Conservation (phyloP, 2,329 filamentous ascomycete species). For the Neonectria coccinea region DNA sequence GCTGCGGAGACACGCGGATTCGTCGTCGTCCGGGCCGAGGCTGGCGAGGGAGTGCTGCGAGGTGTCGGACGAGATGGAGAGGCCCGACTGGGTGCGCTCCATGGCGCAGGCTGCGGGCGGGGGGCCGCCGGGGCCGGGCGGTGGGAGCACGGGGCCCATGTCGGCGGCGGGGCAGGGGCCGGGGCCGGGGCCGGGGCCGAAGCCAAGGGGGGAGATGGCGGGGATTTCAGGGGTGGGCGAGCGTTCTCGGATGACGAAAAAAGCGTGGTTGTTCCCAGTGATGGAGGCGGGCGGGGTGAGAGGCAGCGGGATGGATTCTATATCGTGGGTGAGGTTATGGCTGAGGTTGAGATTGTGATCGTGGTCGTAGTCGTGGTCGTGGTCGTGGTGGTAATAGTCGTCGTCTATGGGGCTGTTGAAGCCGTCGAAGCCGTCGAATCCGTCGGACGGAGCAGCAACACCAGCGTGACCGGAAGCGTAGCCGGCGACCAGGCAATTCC, state of each 20-base stretch:
- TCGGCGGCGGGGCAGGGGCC: slow-evolving; percentile 32
- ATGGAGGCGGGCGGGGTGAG: slow-evolving; percentile 42
- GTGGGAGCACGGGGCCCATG: slow-evolving; percentile 35
- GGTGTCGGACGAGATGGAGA: slow-evolving; percentile 59
- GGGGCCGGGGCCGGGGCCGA: slow-evolving; percentile 30
- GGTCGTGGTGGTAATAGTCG: slow-evolving; percentile 23
- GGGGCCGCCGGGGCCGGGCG: slow-evolving; percentile 24
- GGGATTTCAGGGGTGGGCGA: slow-evolving; percentile 40
- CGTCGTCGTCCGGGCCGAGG: slow-evolving; percentile 45
- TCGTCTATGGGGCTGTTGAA: slow-evolving; percentile 17
- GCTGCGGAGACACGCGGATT: slow-evolving; percentile 51
- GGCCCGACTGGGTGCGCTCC: slow-evolving; percentile 63
- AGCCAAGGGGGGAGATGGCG: slow-evolving; percentile 31
- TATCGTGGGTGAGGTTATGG: slow-evolving; percentile 27
- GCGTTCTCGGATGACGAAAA: slow-evolving; percentile 55
- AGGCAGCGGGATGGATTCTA: slow-evolving; percentile 30
- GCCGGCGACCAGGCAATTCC: not conserved
- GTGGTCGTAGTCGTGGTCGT: slow-evolving; percentile 26
- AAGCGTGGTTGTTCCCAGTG: slow-evolving; percentile 50
- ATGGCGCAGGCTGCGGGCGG: slow-evolving; percentile 47
- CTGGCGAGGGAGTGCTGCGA: slow-evolving; percentile 47
- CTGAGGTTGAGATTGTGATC: slow-evolving; percentile 30
- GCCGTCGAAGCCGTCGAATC: not conserved
- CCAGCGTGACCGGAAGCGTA: slow-evolving; percentile 10
- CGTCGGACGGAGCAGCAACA: not conserved